Conservation (phyloP, 306 rosid species). For the Trifolium fragiferum region DNA sequence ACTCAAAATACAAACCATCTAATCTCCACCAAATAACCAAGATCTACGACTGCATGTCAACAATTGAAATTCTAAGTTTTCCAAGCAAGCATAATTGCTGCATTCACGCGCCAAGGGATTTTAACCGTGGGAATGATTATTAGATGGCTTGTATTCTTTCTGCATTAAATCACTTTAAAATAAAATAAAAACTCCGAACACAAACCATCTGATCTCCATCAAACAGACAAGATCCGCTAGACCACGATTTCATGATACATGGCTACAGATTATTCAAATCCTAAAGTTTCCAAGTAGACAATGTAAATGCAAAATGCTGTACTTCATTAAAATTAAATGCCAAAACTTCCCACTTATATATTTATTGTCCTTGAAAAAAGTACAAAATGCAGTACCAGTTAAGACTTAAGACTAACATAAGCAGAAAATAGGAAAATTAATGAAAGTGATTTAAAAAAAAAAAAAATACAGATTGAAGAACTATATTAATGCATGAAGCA, state of each 20-base stretch:
- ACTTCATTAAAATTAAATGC: background rate
- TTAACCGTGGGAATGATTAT: background rate
- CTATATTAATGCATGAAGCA: too few species aligned
- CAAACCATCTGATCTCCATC: background rate
- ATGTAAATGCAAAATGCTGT: background rate
- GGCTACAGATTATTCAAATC: background rate
- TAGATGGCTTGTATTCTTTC: background rate
- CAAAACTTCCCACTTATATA: background rate
- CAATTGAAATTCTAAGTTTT: background rate
- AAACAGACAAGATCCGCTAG: background rate
- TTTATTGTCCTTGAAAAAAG: background rate
- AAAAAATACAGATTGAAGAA: too few species aligned
- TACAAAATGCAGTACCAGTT: too few species aligned
- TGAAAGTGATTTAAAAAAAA: too few species aligned
- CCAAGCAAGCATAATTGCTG: background rate
- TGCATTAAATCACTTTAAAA: background rate
- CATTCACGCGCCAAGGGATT: background rate
- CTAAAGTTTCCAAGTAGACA: constrained; percentile 12
- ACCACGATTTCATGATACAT: background rate
- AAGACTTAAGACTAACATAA: too few species aligned
- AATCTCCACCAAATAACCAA: background rate
- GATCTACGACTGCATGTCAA: background rate
- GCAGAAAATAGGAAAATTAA: too few species aligned
- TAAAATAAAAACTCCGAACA: background rate
- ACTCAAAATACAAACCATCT: background rate